Evolutionary conservation across 306 rosid species (phyloP).

Genomic region (Pyrus communis): DNA sequence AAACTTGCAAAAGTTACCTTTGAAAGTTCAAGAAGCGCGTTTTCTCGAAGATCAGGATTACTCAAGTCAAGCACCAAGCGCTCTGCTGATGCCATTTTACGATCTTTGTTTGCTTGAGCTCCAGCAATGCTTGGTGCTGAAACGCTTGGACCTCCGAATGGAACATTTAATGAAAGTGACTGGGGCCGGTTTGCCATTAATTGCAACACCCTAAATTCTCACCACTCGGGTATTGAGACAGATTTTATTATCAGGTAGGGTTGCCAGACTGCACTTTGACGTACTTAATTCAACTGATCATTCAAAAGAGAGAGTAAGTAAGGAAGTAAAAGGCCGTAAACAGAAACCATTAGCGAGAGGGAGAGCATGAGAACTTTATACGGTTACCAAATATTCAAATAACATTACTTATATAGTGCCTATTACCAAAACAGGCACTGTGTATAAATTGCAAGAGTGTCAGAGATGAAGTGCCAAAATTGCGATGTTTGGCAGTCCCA

Average conservation of each 20-base stretch:
- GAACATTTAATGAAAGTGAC: constrained; percentile 15
- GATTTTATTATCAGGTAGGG: neutral
- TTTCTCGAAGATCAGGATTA: constrained; percentile 56
- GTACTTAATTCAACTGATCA: neutral
- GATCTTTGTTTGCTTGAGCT: constrained; percentile 38
- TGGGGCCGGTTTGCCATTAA: constrained; percentile 25
- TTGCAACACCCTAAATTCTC: neutral
- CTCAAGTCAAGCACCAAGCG: constrained; percentile 50
- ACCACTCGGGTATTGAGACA: neutral
- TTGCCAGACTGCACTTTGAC: neutral
- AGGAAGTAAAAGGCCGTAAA: neutral
- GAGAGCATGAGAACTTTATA: neutral
- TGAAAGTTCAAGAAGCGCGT: constrained; percentile 54
- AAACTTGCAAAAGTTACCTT: constrained; percentile 30
- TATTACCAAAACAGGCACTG: neutral
- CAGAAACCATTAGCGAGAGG: neutral
- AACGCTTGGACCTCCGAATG: constrained; percentile 40
- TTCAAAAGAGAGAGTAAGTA: neutral
- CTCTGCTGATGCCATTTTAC: constrained; percentile 56
- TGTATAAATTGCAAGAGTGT: neutral
- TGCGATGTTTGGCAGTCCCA: neutral
- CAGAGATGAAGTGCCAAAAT: neutral
- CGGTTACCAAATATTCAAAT: neutral
- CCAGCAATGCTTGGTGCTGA: constrained; percentile 26
- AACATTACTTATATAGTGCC: neutral